phyloP scores from a whole-genome alignment of 805 yeast genomes.

The Yamadazyma takamatsuzukensis region DNA sequence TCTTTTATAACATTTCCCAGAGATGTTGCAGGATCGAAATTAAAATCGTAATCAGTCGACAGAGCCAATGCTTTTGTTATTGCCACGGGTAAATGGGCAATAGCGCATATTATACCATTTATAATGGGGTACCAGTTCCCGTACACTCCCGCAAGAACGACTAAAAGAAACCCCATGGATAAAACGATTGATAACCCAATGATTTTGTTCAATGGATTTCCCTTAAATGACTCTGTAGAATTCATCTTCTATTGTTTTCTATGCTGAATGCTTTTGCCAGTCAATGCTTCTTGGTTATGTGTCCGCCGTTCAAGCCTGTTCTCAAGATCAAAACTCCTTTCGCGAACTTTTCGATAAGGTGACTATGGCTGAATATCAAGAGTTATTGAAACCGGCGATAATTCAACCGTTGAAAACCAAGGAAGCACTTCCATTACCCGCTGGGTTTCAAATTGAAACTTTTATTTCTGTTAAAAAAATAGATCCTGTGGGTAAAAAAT shows the following conservation, averaged over 20 bases:
- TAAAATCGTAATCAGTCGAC: constrained; percentile 41
- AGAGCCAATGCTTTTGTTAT: constrained; percentile 28
- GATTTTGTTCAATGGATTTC: constrained; percentile 69
- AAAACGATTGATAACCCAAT: constrained; percentile 72
- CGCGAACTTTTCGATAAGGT: too few relatives aligned
- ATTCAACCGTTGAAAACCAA: constrained; percentile 6
- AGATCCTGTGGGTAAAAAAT: constrained; percentile 1
- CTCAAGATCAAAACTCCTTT: too few relatives aligned
- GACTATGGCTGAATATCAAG: constrained; percentile 4
- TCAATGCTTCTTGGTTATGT: background rate
- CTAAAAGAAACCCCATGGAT: constrained; percentile 85
- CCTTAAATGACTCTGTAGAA: constrained; percentile 20
- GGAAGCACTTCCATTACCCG: constrained; percentile 11
- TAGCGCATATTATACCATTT: constrained; percentile 45
- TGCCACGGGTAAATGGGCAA: constrained; percentile 38
- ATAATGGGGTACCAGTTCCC: constrained; percentile 90
- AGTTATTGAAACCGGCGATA: constrained; percentile 12
- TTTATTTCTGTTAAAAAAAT: background rate
- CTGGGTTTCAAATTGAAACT: constrained; percentile 11
- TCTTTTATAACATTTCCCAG: constrained; percentile 53
- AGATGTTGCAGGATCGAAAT: constrained; percentile 34
- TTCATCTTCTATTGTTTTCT: constrained; percentile 13
- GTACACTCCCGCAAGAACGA: constrained; percentile 81
- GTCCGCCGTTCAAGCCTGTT: too few relatives aligned
- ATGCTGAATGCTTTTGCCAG: constrained; percentile 1